Conservation (phyloP, 1,284 basidiomycete genomes). For the Trametes pubescens region DNA sequence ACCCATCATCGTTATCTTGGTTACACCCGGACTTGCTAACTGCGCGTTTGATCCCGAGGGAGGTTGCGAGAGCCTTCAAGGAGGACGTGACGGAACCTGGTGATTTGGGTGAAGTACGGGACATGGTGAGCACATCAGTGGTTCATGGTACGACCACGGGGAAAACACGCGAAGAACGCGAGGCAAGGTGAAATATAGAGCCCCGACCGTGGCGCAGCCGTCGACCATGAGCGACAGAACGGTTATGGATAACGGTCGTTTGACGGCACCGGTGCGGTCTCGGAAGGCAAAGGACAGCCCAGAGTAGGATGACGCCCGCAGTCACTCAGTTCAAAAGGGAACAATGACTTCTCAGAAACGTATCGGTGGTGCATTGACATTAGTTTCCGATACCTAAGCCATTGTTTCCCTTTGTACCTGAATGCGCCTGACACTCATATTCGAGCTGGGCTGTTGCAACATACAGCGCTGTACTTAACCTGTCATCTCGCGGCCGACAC, state of each 20-base stretch:
- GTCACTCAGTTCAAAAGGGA: not conserved
- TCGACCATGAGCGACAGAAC: not conserved
- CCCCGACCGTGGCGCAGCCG: too few relatives aligned
- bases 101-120: constrained; percentile 4
- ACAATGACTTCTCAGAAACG: too few relatives aligned
- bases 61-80: constrained; percentile 72
- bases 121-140: constrained; percentile 20
- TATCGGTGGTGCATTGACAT: too few relatives aligned
- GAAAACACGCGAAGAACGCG: constrained; percentile 14
- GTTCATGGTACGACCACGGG: not conserved
- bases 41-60: constrained; percentile 69
- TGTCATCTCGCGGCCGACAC: too few relatives aligned
- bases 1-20: constrained; percentile 18
- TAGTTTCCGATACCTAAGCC: too few relatives aligned
- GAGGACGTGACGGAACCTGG: constrained; percentile 68
- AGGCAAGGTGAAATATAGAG: constrained; percentile 11
- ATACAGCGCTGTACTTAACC: too few relatives aligned
- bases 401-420: not conserved
- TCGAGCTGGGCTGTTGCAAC: too few relatives aligned
- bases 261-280: too few relatives aligned
- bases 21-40: constrained; percentile 42
- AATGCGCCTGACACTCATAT: not conserved
- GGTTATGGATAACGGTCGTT: too few relatives aligned
- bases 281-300: too few relatives aligned
- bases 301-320: not conserved